Base-by-base conservation (phyloP, 208 protist species). In the Leptomonas seymouri region DNA sequence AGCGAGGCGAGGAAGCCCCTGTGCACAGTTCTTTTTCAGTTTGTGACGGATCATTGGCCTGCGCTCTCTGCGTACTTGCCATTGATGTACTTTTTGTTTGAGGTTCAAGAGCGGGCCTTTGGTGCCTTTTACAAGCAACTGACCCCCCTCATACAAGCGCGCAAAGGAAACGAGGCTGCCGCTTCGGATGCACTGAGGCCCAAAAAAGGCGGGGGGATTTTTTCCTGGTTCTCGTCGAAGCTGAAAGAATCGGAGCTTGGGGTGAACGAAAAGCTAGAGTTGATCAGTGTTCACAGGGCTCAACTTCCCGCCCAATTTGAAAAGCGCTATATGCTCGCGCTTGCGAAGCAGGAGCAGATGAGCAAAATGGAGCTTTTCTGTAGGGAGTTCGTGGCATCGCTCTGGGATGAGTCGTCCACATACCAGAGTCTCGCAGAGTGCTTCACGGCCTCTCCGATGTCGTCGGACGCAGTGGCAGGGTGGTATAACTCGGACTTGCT, bases 161-260 rank as follows among this genome's bases (percentile, higher is more conserved):
- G 55, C 49, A 62, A 66, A 14, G 51, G 20, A 21, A 73, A 64
- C 60, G 74, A 80, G 16, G 30, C 12, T 16, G 58, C 72, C 14
- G 72, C 50, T 0, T 67, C 39, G 15, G 72, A 71, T 21, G 59
- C 56, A 14, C 57, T 76, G 14, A 70, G 53, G 42, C 71, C 71
- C 8, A 76, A 76, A 31, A 76, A 71, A 48, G 59, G 71, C 23
- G 62, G 55, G 0, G 71, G 46, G 30, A 53, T 76, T 25, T 70
- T 70, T n/a, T 76, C 71, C 12, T 76, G 71, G 71, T 70, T 76
- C 18, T 76, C 71, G 31, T 76, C 63, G 21, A 76, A 76, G 41
- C 62, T 55, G 34, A 76, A 71, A 41, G 71, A 76, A 21, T n/a
- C 57, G 16, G 71, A 76, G 39, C 49, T 68, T 1, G 63, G 71